Conservation (phyloP, 78 protist genomes). For the Trichosphaerium sp. region DNA sequence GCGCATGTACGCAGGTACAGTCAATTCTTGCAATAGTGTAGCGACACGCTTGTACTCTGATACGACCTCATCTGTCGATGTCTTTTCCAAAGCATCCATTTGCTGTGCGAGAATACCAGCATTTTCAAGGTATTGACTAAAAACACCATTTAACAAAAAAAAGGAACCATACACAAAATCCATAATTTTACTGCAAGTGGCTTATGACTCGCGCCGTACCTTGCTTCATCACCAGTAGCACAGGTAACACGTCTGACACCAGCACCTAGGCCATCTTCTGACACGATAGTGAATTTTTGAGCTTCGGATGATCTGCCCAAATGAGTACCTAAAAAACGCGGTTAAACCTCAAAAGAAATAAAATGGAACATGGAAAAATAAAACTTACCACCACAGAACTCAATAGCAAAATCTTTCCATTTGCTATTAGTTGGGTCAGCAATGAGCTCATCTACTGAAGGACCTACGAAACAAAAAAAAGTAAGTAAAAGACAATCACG, state of each 20-base stretch:
- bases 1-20: too few species aligned
- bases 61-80: neutral
- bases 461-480: too few species aligned
- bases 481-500: too few species aligned
- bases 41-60: neutral
- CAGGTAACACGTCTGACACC: slow-evolving; percentile 85
- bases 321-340: slow-evolving; percentile 54
- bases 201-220: neutral
- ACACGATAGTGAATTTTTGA: slow-evolving; percentile 44
- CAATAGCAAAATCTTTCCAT: slow-evolving; percentile 61
- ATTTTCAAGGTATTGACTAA: neutral
- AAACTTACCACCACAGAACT: slow-evolving; percentile 82
- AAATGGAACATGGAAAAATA: neutral
- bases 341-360: neutral
- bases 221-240: slow-evolving; percentile 65
- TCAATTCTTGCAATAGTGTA: neutral
- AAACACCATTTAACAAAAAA: neutral
- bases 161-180: too few species aligned
- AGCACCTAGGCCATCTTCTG: slow-evolving; percentile 72
- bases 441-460: slow-evolving; percentile 47
- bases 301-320: slow-evolving; percentile 50
- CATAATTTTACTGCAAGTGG: neutral
- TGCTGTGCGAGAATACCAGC: neutral
- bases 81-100: neutral
- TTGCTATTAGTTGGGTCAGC: slow-evolving; percentile 40